These are phyloP conservation scores for Pseudoneurospora amorphoporcata DNA, from an alignment of 495 filamentous ascomycete species.

Conservation along the genomic window DNA sequence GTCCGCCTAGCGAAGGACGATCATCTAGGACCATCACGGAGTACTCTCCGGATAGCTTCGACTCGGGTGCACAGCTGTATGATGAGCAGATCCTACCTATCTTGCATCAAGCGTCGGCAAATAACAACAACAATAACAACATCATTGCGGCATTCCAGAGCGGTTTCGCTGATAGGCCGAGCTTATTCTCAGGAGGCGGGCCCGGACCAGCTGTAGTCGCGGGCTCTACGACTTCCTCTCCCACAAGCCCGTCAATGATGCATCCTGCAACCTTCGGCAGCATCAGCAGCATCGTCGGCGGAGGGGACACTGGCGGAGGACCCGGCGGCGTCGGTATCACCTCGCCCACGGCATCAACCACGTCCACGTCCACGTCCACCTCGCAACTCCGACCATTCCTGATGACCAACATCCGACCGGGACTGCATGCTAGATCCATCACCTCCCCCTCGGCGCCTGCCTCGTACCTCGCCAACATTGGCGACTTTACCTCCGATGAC, in stretches of 20 bases:
- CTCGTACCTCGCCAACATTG: conserved; percentile 42
- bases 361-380: conserved; percentile 4
- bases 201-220: conserved; percentile 1
- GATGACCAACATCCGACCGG: conserved; percentile 29
- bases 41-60: conserved; percentile 49
- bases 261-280: background rate
- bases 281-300: conserved; percentile 14
- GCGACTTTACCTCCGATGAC: conserved; percentile 46
- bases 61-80: conserved; percentile 77
- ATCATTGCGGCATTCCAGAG: conserved; percentile 62
- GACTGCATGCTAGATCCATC: conserved; percentile 59
- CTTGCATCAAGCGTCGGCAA: conserved; percentile 54
- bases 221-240: background rate
- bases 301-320: conserved; percentile 44
- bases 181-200: conserved; percentile 35
- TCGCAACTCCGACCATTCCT: background rate
- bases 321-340: conserved; percentile 7
- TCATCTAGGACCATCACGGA: conserved; percentile 56
- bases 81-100: conserved; percentile 92
- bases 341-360: conserved; percentile 1
- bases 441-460: conserved; percentile 57
- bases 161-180: conserved; percentile 67
- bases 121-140: conserved; percentile 29
- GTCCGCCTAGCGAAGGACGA: conserved; percentile 42
- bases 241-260: background rate